Percentiles rank a stretch among this genome's conserved stretches.
These are phyloP conservation scores for Exsudoporus frostii DNA, from an alignment of 768 basidiomycete genomes.

Conservation along the genomic window DNA sequence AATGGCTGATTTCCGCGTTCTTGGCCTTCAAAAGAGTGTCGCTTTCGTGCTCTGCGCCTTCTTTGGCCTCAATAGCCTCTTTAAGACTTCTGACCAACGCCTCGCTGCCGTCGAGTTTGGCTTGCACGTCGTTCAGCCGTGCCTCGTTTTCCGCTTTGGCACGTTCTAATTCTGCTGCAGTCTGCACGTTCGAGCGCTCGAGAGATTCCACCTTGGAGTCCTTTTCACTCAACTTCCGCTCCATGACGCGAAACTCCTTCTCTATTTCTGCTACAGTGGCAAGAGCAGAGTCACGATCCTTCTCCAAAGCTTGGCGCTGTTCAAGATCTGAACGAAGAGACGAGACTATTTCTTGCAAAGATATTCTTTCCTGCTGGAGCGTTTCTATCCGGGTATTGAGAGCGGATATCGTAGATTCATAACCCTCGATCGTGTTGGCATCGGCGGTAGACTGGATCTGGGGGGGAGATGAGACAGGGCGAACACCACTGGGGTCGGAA, in stretches of 20 bases:
- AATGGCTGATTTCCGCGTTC: slow-evolving; percentile 54
- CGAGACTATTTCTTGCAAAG: slow-evolving; percentile 42
- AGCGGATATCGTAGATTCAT: slow-evolving; percentile 18
- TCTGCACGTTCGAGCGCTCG: slow-evolving; percentile 41
- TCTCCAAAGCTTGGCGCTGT: slow-evolving; percentile 32
- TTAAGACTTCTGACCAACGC: slow-evolving; percentile 47
- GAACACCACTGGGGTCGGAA: slow-evolving; percentile 11
- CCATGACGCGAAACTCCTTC: slow-evolving; percentile 37
- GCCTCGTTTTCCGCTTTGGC: slow-evolving; percentile 44
- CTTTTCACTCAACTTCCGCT: slow-evolving; percentile 44
- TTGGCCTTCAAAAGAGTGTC: slow-evolving; percentile 52
- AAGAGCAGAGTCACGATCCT: slow-evolving; percentile 44
- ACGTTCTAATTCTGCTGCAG: slow-evolving; percentile 42
- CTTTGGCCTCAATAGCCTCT: slow-evolving; percentile 50
- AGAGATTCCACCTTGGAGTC: slow-evolving; percentile 44
- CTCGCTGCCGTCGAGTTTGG: slow-evolving; percentile 44
- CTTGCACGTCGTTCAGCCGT: slow-evolving; percentile 40
- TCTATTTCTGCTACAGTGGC: slow-evolving; percentile 43
- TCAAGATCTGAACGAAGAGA: slow-evolving; percentile 22
- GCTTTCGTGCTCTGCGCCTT: slow-evolving; percentile 47
- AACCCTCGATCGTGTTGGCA: slow-evolving; percentile 1
- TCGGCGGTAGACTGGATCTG: slow-evolving; percentile 42
- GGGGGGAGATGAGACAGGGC: slow-evolving; percentile 22
- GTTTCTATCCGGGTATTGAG: slow-evolving; percentile 46
- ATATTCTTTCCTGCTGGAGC: slow-evolving; percentile 68